Base-by-base conservation (phyloP, 305 asterid genomes). In the Fraxinus floribunda region DNA sequence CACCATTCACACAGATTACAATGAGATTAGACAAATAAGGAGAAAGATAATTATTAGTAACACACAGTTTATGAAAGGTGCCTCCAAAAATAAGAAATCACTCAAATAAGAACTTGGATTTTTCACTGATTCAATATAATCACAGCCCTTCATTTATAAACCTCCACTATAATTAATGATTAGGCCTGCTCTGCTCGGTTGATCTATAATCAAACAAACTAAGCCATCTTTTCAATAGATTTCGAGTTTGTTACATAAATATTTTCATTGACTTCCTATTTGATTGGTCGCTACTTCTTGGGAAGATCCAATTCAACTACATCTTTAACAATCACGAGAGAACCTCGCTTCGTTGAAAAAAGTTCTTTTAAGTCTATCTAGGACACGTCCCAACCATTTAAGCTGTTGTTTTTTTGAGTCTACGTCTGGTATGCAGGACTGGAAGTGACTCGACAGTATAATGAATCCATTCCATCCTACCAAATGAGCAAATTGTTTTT, bases 21-120 rank as follows among this genome's bases (percentile, higher is more conserved):
- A 77, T 75, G 29, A 84, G 46, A 80, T 70, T 49, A 66, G 36
- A 38, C 4, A 66, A 81, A 52, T 29, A 75, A 44, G 60, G 60
- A 76, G 20, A 39, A 11, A 52, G 5, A 34, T 78, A n/a, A 76
- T 26, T 9, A 26, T 52, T 5, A 77, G 26, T 8, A 20, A 76
- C 64, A 76, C 57, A 70, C 52, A 13, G 64, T 34, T 35, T 4
- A 7, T 35, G 4, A 41, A 6, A n/a, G 24, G 2, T 55, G 64
- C 41, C 16, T 7, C 60, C 30, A 34, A 49, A 46, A 22, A 60
- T 29, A 79, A 60, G 24, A 49, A 44, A 38, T 55, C 35, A 49
- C 39, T 36, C 29, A 11, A 18, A 49, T 15, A 32, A 73, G 35
- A 0, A 73, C n/a, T 80, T 80, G 4, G 9, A 15, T 15, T 62